Percentiles rank a stretch among this genome's conserved stretches.
These are phyloP conservation scores for Buddleja alternifolia DNA, from an alignment of 257 asterid genomes.

Conservation along the genomic window DNA sequence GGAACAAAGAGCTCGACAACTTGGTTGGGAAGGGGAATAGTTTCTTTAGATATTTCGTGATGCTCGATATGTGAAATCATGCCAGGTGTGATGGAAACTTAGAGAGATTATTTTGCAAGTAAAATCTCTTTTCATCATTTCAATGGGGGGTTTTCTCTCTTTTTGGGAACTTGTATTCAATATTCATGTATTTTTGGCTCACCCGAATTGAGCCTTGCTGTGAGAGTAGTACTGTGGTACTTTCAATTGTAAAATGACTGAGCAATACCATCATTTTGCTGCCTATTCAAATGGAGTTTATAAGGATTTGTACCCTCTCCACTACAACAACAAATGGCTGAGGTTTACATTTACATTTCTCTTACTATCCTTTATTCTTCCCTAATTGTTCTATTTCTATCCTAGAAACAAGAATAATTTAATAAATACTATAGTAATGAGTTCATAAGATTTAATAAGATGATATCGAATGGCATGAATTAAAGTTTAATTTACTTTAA, in stretches of 20 bases:
- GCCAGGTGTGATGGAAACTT: conserved; percentile 1
- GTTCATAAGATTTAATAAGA: no score
- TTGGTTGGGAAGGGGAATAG: conserved; percentile 82
- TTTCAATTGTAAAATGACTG: conserved; percentile 10
- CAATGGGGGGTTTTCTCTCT: conserved; percentile 9
- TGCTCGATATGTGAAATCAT: conserved; percentile 15
- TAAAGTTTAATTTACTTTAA: no score
- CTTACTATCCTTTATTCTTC: no score
- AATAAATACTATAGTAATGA: no score
- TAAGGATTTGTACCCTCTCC: conserved; percentile 19
- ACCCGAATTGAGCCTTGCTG: conserved; percentile 1
- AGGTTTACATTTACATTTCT: no score
- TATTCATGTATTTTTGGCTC: conserved; percentile 25
- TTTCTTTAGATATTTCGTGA: not conserved
- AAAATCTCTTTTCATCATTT: conserved; percentile 25
- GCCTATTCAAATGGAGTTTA: conserved; percentile 22
- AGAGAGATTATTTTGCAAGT: conserved; percentile 29
- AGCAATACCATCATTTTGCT: not conserved
- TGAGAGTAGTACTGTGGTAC: conserved; percentile 12
- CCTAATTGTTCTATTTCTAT: no score
- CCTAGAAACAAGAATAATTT: no score
- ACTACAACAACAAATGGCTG: conserved; percentile 17
- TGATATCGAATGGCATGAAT: no score
- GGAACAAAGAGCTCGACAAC: conserved; percentile 86
- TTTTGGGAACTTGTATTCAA: conserved; percentile 22